A percentile compares a stretch with the other conserved stretches of the same genome.
These are phyloP conservation scores for Rhynchosporium agropyri DNA, from an alignment of 2,329 filamentous ascomycete species.

Conservation along the genomic window DNA sequence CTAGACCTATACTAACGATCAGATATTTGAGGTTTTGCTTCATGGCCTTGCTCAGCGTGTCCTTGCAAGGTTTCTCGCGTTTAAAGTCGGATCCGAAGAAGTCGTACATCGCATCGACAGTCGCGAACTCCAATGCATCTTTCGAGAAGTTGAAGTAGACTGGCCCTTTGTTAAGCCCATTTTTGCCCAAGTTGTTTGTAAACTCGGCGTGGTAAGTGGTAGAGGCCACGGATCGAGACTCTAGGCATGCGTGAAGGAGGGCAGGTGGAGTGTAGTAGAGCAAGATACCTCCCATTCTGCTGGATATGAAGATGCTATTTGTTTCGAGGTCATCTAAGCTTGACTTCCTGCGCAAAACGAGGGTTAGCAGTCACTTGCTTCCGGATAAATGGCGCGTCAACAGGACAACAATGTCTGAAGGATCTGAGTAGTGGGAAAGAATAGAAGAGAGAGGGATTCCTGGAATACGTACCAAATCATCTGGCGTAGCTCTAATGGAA, in stretches of 20 bases:
- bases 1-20: too few species aligned
- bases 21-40: too few species aligned
- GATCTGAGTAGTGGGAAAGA: too few species aligned
- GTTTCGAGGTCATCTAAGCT: neutral
- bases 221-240: neutral
- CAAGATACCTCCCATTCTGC: neutral
- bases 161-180: neutral
- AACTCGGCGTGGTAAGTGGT: neutral
- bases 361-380: too few species aligned
- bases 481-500: neutral
- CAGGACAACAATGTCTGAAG: too few species aligned
- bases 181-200: neutral
- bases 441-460: too few species aligned
- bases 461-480: neutral
- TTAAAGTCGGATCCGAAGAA: too few species aligned
- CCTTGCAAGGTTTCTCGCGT: neutral
- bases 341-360: too few species aligned
- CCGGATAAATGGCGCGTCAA: too few species aligned
- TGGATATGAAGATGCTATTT: neutral
- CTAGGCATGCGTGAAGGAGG: neutral
- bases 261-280: neutral
- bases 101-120: too few species aligned
- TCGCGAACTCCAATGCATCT: neutral
- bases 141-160: constrained; percentile 8
- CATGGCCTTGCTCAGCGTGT: neutral